Evolutionary conservation across 345 rosid genomes (phyloP).

Genomic region (Cardamine resedifolia): DNA sequence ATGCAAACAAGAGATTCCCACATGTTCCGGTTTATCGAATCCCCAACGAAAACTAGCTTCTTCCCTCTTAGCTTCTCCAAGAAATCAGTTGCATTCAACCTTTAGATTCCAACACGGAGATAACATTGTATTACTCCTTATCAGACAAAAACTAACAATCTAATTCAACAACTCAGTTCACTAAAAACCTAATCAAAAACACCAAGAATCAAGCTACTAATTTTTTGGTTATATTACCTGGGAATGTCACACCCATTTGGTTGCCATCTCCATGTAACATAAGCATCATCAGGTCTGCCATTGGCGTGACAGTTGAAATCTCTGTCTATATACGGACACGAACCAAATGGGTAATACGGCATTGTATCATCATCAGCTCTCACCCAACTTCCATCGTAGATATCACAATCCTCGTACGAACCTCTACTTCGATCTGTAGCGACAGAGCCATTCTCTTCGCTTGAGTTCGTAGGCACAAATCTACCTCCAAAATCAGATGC

Average conservation of each 20-base stretch:
- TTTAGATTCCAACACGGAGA: slow-evolving; percentile 29
- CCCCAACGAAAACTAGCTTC: slow-evolving; percentile 85
- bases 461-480: slow-evolving; percentile 18
- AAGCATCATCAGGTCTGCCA: slow-evolving; percentile 74
- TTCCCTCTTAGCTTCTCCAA: slow-evolving; percentile 75
- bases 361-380: slow-evolving; percentile 54
- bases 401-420: slow-evolving; percentile 51
- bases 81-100: slow-evolving; percentile 82
- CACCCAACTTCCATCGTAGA: slow-evolving; percentile 81
- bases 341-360: slow-evolving; percentile 71
- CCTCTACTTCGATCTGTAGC: slow-evolving; percentile 22
- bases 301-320: slow-evolving; percentile 73
- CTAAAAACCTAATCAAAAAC: too few relatives aligned
- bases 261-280: slow-evolving; percentile 80
- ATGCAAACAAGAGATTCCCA: slow-evolving; percentile 95
- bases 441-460: slow-evolving; percentile 6
- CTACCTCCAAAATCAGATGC: slow-evolving; percentile 33
- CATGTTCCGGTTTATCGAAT: slow-evolving; percentile 87
- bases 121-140: background rate
- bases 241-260: slow-evolving; percentile 72
- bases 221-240: slow-evolving; percentile 43
- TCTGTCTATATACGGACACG: slow-evolving; percentile 78
- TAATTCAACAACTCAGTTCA: too few relatives aligned
- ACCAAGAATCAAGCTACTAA: background rate
- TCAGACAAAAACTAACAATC: background rate